phyloP scores from a whole-genome alignment of 345 rosid genomes.

The Boechera stricta region DNA sequence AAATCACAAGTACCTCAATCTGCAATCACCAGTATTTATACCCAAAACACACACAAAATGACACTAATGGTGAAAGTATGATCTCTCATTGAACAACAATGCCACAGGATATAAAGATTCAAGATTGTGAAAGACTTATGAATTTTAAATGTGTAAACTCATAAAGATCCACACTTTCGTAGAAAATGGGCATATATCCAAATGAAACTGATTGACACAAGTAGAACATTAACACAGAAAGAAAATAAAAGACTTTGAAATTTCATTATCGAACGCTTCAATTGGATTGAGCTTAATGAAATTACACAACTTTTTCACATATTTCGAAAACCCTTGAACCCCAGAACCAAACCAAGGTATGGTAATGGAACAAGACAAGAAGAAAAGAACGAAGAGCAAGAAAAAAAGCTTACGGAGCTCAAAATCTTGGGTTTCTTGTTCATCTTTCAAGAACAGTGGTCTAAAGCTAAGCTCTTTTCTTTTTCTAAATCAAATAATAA shows the following conservation, averaged over 20 bases:
- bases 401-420: conserved; percentile 41
- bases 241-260: neutral
- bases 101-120: neutral
- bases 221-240: neutral
- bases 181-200: too few species aligned
- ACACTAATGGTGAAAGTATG: neutral
- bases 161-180: too few species aligned
- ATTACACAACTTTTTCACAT: neutral
- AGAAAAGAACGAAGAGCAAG: neutral
- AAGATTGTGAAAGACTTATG: neutral
- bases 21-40: neutral
- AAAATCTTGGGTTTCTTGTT: conserved; percentile 40
- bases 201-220: too few species aligned
- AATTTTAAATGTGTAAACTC: too few species aligned
- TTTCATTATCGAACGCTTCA: too few species aligned
- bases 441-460: conserved; percentile 25
- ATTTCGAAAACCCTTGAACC: conserved; percentile 13
- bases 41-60: neutral
- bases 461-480: neutral
- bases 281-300: too few species aligned
- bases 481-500: conserved; percentile 1
- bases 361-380: neutral
- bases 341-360: neutral
- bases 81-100: neutral
- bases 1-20: conserved; percentile 5